Base-by-base conservation (phyloP, 345 rosid genomes). In the Arabis hirsuta region DNA sequence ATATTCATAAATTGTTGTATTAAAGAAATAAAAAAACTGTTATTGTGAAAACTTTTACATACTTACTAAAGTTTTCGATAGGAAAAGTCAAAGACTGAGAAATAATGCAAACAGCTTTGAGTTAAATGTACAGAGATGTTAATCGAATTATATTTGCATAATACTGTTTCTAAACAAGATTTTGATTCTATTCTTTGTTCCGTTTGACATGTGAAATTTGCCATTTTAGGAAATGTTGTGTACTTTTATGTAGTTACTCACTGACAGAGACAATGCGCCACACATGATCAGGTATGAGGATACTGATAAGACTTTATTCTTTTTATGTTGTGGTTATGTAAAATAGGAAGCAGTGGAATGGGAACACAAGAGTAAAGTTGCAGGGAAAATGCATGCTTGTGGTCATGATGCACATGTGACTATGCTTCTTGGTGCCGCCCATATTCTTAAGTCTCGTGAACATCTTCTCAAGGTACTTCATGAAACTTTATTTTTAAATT, bases 371-470 rank as follows among this genome's bases (percentile, higher is more conserved):
- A 92, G 98, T 79, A 87, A 82, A 83, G 82, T 87, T 16, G 84
- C 82, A 1, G 95, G 96, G 13, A 92, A 85, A 80, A 92, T 92
- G 98, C 98, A 92, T 77, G 96, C 98, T 19, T 92, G 96, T 74
- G 96, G 95, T 10, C 98, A 92, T 56, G 96, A 92, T 56, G 98
- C 92, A 6, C 98, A 90, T 80, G 96, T 90, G 27, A 83, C 95
- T 14, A 92, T 92, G 98, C 91, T 92, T 11, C 71, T 92, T 24
- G 98, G 98, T 12, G 96, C 96, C 31, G 96, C 98, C 76, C 85
- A 84, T 69, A 84, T 92, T 52, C 81, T 92, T 59, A 90, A 82
- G 80, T 79, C 75, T 62, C 78, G 81, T 20, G 78, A 73, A 52
- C 81, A 78, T 69, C 67, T 78, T 73, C 78, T 78, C 44, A 73